Conservation (phyloP, 2,329 filamentous ascomycete species). For the Cladosporium sp. region DNA sequence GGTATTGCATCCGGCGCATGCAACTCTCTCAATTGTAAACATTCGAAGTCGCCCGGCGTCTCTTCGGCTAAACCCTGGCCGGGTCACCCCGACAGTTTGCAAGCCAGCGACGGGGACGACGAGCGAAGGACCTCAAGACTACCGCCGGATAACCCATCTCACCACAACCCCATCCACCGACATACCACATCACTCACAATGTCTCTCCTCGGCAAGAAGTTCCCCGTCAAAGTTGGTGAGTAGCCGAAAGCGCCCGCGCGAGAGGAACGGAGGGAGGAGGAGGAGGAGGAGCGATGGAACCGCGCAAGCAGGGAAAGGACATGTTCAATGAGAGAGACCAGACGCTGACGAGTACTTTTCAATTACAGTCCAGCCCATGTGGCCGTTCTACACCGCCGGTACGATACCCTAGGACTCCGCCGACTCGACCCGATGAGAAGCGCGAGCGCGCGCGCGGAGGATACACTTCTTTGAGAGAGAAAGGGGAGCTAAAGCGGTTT, state of each 20-base stretch:
- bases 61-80: background rate
- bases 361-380: conserved; percentile 78
- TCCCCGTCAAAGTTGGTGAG: conserved; percentile 53
- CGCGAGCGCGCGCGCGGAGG: conserved; percentile 7
- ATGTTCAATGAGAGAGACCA: background rate
- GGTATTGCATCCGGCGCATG: background rate
- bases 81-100: conserved; percentile 8
- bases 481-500: conserved; percentile 24
- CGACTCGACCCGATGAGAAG: conserved; percentile 1
- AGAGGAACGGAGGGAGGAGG: background rate
- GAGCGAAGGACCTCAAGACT: conserved; percentile 6
- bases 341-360: conserved; percentile 25
- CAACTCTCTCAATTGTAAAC: conserved; percentile 1
- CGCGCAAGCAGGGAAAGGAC: conserved; percentile 10
- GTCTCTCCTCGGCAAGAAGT: conserved; percentile 56
- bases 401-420: conserved; percentile 41
- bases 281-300: background rate
- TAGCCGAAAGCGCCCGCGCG: conserved; percentile 23
- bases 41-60: conserved; percentile 5
- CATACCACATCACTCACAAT: conserved; percentile 18
- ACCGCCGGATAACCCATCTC: background rate
- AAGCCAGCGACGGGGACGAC: conserved; percentile 10
- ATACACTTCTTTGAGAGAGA: conserved; percentile 16
- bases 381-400: conserved; percentile 94
- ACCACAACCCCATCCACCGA: conserved; percentile 21